Evolutionary conservation across 2,329 filamentous ascomycete genomes (phyloP), one percentile per base, ranked within the genome.

Genomic region (Dactylella cylindrospora): DNA sequence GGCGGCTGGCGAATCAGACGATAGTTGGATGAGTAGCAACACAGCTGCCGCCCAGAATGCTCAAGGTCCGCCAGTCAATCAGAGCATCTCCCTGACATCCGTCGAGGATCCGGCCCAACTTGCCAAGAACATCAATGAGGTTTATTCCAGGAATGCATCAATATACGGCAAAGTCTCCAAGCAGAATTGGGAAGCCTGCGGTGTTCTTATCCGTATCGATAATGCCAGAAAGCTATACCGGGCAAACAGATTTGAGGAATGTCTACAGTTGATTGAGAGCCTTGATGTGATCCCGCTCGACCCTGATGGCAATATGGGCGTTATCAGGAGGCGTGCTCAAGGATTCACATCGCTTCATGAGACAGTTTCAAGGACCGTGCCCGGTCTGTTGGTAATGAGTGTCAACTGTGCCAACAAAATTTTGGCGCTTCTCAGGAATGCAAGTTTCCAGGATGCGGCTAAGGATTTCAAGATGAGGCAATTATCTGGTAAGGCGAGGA

Each of bases 331-430:
- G 66, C 84, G 84, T 62, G 90, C 91, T 1, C 83, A 88, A 68
- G 85, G 84, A 64, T 97, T 98, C 75, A 81, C 88, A 12, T 78
- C 80, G 1, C 80, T 95, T 32, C 82, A 89, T 3, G 83, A 88
- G 67, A 82, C 90, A 5, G 86, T 98, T 32, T 85, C 90, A 2
- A 84, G 88, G 71, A 95, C 93, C 70, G 84, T 96, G 68, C 91
- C 91, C 13, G 89, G 91, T 73, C 78, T 97, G 65, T 80, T 98
- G 65, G 85, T 95, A 76, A 97, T 93, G 93, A 89, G 89, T 43
- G 88, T 98, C 67, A 80, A 85, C 33, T 90, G 87, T 75, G 94
- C 90, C 73, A 84, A 85, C 43, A 81, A 84, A 53, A 85, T 95
- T 73, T 82, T 88, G 65, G 84, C 86, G 68, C 77, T 84, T 64